Base-by-base conservation (phyloP, 306 rosid species). In the Geum urbanum region DNA sequence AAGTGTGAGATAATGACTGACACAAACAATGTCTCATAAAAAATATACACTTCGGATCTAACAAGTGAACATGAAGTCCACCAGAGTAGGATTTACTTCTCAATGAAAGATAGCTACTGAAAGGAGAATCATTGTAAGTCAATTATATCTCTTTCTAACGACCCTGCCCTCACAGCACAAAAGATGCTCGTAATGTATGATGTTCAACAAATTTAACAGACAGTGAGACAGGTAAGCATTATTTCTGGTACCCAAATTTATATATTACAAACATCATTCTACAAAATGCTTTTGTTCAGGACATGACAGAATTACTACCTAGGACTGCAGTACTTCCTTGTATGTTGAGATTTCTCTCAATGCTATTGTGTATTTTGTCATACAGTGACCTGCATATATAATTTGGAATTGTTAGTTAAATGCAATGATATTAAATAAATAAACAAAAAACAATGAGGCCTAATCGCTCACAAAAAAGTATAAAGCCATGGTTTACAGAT, bases 261-360 rank as follows among this genome's bases (percentile, higher is more conserved):
- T 16, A 8, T 68, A 18, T 2, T 12, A 7, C 51, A 39, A 18
- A 35, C 12, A 51, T 68, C 56, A 52, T 7, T 52, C 62, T 39
- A 43, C 4, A 32, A 10, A 19, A 44, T 19, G 68, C 2, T 51
- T 47, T 47, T 66, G 61, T 39, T 69, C 9, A 53, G 58, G 63
- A 19, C 40, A 53, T 50, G 5, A 18, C 27, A 70, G 0, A 76
- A 53, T 5, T 19, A 13, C 60, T 76, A 94, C 98, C 97, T 94
- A 96, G 68, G 98, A 90, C n/a, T 96, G 92, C 72, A 94, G 92
- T 51, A 89, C 96, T 81, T 94, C 98, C 76, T 94, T 94, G 81
- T 88, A 88, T 61, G 94, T 86, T 74, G 92, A 96, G 7, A 90
- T 90, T 85, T 94, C 97, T 82, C 97, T 85, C 56, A 94, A 77